Evolutionary conservation across 78 protist genomes (phyloP).

Genomic region (Dictyostelium citrinum): DNA sequence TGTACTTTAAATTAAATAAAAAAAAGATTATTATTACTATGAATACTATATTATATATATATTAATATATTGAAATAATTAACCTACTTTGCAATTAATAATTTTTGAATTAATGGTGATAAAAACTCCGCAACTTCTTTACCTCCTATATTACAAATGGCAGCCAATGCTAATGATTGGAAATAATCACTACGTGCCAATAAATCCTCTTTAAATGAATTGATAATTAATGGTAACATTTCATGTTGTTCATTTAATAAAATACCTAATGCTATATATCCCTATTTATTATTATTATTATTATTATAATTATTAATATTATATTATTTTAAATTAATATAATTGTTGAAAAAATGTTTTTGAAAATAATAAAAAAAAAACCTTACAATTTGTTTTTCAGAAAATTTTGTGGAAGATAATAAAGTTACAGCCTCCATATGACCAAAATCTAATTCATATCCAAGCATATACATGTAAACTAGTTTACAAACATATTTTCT

Average conservation of each 20-base stretch:
- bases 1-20: no score
- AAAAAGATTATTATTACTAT: no score
- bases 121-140: constrained; percentile 95
- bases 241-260: constrained; percentile 94
- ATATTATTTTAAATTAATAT: background rate
- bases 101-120: constrained; percentile 83
- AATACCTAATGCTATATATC: constrained; percentile 91
- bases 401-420: constrained; percentile 83
- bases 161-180: constrained; percentile 93
- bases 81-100: constrained; percentile 83
- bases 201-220: constrained; percentile 94
- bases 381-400: constrained; percentile 96
- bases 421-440: constrained; percentile 98
- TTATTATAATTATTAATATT: background rate
- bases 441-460: constrained; percentile 98
- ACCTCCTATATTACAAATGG: constrained; percentile 97
- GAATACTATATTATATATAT: no score
- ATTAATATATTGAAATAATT: no score
- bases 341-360: background rate
- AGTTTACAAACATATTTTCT: constrained; percentile 98
- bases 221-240: constrained; percentile 93
- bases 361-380: background rate
- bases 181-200: constrained; percentile 70
- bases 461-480: constrained; percentile 97
- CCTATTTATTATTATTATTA: constrained; percentile 61